Evolutionary conservation across 2,329 filamentous ascomycete species (phyloP).

Genomic region (Colletotrichum abscissum): DNA sequence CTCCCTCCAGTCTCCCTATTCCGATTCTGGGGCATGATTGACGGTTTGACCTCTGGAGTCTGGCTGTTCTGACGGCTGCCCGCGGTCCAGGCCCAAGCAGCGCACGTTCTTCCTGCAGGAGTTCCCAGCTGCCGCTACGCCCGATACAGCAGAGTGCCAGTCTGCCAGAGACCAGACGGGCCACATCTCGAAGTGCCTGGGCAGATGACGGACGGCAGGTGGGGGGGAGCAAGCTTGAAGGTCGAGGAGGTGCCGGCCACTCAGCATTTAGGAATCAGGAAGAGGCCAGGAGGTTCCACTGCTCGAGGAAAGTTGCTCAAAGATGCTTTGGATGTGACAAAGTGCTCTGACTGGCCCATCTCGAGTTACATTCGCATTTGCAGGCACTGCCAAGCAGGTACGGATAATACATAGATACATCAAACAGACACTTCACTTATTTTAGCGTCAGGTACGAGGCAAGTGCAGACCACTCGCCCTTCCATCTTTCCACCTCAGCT

Average conservation of each 20-base stretch:
- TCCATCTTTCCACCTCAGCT: neutral
- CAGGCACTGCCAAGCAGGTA: neutral
- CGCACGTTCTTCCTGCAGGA: slow-evolving; percentile 27
- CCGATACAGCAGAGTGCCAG: slow-evolving; percentile 4
- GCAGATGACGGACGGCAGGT: slow-evolving; percentile 20
- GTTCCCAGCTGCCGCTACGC: neutral
- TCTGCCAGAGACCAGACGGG: slow-evolving; percentile 7
- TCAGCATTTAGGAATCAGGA: slow-evolving; percentile 1
- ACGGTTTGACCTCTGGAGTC: neutral
- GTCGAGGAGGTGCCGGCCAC: neutral
- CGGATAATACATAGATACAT: too few species aligned
- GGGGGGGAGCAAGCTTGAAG: slow-evolving; percentile 4
- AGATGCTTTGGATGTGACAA: slow-evolving; percentile 2
- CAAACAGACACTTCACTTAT: neutral
- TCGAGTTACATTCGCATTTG: neutral
- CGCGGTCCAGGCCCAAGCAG: slow-evolving; percentile 7
- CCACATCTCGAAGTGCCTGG: neutral
- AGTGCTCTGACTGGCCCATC: slow-evolving; percentile 21
- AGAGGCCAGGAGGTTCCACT: slow-evolving; percentile 12
- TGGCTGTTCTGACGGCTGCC: neutral
- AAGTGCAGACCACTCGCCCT: neutral
- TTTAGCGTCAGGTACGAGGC: slow-evolving; percentile 28
- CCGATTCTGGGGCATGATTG: slow-evolving; percentile 21
- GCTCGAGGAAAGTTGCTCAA: neutral
- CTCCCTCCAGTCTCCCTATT: slow-evolving; percentile 20